Conservation (phyloP, 306 rosid species). For the Rosa lucieae region DNA sequence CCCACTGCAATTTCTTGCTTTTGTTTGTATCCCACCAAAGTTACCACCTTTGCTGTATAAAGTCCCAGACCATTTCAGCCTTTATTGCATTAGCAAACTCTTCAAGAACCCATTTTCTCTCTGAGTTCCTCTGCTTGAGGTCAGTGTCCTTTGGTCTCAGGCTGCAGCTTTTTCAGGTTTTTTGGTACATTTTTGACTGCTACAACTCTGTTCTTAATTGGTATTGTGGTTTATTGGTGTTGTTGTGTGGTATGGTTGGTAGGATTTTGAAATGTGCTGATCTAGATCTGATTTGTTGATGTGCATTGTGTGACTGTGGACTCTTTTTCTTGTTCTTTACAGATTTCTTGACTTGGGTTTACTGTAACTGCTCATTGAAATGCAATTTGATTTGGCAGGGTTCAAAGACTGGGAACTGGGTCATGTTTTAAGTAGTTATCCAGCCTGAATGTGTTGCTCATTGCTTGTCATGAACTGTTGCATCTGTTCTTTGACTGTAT, state of each 20-base stretch:
- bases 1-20: conserved; percentile 18
- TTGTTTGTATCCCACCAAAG: conserved; percentile 25
- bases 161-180: background rate
- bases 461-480: conserved; percentile 27
- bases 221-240: background rate
- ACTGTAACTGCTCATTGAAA: background rate
- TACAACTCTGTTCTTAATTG: background rate
- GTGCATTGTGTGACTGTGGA: conserved; percentile 34
- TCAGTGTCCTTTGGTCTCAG: conserved; percentile 27
- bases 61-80: conserved; percentile 30
- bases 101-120: conserved; percentile 45
- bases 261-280: conserved; percentile 25
- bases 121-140: conserved; percentile 67
- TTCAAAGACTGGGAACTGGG: background rate
- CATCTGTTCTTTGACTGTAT: conserved; percentile 14
- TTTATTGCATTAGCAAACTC: conserved; percentile 31
- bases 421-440: conserved; percentile 16
- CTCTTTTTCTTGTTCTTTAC: conserved; percentile 16
- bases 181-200: background rate
- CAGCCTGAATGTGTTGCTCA: background rate
- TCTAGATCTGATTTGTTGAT: conserved; percentile 58
- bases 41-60: conserved; percentile 51
- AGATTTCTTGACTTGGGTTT: conserved; percentile 33
- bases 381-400: conserved; percentile 30
- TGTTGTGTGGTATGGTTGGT: conserved; percentile 15